phyloP scores from a whole-genome alignment of 208 protist genomes.

The Acanthamoeba royreba region DNA sequence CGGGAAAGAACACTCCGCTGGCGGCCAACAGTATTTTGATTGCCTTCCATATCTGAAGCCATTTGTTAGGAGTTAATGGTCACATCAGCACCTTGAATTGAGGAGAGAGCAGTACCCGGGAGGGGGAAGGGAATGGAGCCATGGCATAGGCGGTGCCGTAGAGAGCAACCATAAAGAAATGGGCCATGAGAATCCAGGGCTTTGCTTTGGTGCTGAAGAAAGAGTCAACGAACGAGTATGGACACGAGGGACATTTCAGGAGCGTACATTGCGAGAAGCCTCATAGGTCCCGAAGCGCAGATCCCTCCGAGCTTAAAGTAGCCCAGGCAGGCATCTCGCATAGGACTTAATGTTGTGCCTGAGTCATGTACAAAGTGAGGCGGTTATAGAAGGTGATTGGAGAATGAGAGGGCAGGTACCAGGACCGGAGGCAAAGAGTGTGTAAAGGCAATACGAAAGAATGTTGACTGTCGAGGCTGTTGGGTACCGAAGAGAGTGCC shows the following conservation, averaged over 20 bases:
- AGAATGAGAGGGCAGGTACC: neutral
- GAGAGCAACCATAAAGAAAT: neutral
- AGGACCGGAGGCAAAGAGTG: constrained; percentile 75
- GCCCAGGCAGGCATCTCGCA: constrained; percentile 86
- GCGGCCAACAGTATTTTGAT: neutral
- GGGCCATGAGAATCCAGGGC: neutral
- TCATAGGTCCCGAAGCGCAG: constrained; percentile 84
- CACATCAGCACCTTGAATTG: neutral
- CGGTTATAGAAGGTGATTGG: neutral
- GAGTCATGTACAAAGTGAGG: neutral
- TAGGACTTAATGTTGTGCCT: constrained; percentile 57
- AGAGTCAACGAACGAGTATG: neutral
- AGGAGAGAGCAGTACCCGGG: neutral
- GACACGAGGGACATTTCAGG: neutral
- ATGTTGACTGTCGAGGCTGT: constrained; percentile 87
- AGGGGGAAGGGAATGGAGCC: neutral
- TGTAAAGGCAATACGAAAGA: constrained; percentile 88
- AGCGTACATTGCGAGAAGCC: constrained; percentile 71
- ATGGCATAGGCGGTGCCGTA: neutral
- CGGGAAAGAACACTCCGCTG: neutral
- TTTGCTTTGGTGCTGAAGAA: neutral
- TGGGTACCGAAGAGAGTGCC: constrained; percentile 75
- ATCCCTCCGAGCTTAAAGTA: constrained; percentile 88
- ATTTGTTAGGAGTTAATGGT: neutral
- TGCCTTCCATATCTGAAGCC: neutral